phyloP scores from a whole-genome alignment of 2,329 filamentous ascomycete species.

The Xylaria polymorpha region DNA sequence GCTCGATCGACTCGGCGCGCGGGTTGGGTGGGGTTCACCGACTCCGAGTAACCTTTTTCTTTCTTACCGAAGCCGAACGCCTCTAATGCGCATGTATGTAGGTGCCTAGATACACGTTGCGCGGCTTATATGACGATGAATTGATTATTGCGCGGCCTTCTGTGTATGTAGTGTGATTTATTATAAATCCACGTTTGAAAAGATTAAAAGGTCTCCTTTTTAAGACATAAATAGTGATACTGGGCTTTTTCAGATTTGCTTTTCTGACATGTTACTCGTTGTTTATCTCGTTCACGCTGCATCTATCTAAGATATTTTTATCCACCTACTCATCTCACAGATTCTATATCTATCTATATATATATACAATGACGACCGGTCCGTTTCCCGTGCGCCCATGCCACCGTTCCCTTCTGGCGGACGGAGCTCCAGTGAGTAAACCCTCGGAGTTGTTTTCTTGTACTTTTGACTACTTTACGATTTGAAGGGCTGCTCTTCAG shows the following conservation, averaged over 20 bases:
- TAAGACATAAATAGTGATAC: neutral
- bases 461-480: neutral
- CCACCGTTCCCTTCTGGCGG: constrained; percentile 65
- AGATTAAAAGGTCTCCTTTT: neutral
- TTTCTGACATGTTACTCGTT: neutral
- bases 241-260: neutral
- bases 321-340: neutral
- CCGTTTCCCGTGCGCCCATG: constrained; percentile 43
- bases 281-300: neutral
- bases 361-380: constrained; percentile 9
- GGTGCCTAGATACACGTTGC: neutral
- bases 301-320: neutral
- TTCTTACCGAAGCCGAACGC: constrained; percentile 13
- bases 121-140: neutral
- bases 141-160: neutral
- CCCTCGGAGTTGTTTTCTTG: neutral
- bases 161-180: neutral
- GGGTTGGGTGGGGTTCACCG: neutral
- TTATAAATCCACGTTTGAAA: neutral
- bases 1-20: neutral
- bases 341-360: constrained; percentile 3
- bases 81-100: neutral
- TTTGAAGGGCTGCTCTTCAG: neutral
- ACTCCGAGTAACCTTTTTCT: constrained; percentile 4
- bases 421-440: constrained; percentile 57